Percentiles rank a stretch among this genome's conserved stretches.
These are phyloP conservation scores for Neoscytalidium dimidiatum DNA, from an alignment of 2,329 filamentous ascomycete genomes.

Conservation along the genomic window DNA sequence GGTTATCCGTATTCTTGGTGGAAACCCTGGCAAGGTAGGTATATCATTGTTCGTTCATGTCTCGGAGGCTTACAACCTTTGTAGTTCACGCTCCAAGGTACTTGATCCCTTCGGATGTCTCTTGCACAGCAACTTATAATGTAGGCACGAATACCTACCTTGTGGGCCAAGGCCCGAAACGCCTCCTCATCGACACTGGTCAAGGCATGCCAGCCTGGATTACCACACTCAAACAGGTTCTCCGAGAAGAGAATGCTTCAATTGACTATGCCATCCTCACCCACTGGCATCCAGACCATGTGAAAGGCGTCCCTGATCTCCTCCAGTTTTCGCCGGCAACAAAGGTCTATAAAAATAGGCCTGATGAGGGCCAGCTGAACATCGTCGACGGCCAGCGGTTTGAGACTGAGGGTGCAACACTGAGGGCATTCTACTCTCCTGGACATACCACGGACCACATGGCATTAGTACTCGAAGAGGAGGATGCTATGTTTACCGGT, in stretches of 20 bases:
- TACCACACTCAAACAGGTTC: constrained; percentile 61
- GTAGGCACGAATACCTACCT: constrained; percentile 88
- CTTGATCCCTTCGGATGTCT: background rate
- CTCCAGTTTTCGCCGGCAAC: constrained; percentile 63
- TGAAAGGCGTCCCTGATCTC: constrained; percentile 73
- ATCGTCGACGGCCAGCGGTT: constrained; percentile 63
- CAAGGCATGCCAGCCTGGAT: constrained; percentile 79
- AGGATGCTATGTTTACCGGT: constrained; percentile 83
- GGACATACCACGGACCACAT: constrained; percentile 85
- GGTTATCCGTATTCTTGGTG: constrained; percentile 82
- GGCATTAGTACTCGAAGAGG: constrained; percentile 72
- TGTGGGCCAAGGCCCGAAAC: constrained; percentile 69
- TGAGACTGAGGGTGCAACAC: constrained; percentile 60
- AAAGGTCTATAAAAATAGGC: constrained; percentile 65
- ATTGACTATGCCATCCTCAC: constrained; percentile 76
- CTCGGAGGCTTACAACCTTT: background rate
- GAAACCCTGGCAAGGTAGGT: constrained; percentile 81
- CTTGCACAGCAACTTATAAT: background rate
- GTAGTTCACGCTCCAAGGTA: constrained; percentile 65
- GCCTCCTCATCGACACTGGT: constrained; percentile 88
- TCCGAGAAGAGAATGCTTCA: constrained; percentile 67
- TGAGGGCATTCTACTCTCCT: constrained; percentile 68
- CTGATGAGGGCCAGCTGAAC: constrained; percentile 46
- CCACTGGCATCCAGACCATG: constrained; percentile 91
- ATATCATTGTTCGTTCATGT: constrained; percentile 36